Percentiles rank a stretch among this genome's conserved stretches.
phyloP scores from a whole-genome alignment of 164 flowering plant genomes.

The Cinnamomum micranthum region DNA sequence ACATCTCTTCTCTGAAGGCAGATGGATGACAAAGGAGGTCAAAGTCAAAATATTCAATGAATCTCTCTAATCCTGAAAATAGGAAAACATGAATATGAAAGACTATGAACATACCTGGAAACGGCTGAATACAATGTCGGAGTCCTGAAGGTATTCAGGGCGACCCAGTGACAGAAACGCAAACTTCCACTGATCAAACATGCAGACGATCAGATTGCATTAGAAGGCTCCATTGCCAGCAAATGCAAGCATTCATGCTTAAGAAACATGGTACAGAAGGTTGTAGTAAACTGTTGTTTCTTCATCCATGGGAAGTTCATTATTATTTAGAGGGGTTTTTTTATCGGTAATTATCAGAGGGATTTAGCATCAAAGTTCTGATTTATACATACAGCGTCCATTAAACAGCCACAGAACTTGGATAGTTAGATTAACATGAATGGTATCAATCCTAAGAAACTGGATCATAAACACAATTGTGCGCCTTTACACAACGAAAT shows the following conservation, averaged over 20 bases:
- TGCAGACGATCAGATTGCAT: neutral
- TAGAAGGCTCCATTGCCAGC: neutral
- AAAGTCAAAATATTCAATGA: neutral
- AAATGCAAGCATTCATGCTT: neutral
- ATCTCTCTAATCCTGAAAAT: neutral
- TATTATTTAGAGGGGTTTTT: too few relatives aligned
- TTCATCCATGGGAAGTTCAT: neutral
- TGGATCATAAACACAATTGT: too few relatives aligned
- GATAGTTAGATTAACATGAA: too few relatives aligned
- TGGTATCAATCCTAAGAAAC: too few relatives aligned
- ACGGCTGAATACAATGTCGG: conserved; percentile 71
- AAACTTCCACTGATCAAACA: conserved; percentile 75
- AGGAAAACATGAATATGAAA: neutral
- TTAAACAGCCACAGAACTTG: too few relatives aligned
- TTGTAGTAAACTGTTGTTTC: neutral
- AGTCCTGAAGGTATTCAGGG: conserved; percentile 81
- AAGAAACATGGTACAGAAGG: neutral
- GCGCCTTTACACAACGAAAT: too few relatives aligned
- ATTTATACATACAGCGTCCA: too few relatives aligned
- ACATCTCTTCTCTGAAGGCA: conserved; percentile 77
- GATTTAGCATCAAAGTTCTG: too few relatives aligned
- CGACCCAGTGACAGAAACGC: conserved; percentile 83
- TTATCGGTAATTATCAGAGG: too few relatives aligned
- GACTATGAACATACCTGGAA: conserved; percentile 56
- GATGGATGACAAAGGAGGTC: neutral